Evolutionary conservation across 169 alveolate species (phyloP).

Genomic region (Plasmodium blacklocki): DNA sequence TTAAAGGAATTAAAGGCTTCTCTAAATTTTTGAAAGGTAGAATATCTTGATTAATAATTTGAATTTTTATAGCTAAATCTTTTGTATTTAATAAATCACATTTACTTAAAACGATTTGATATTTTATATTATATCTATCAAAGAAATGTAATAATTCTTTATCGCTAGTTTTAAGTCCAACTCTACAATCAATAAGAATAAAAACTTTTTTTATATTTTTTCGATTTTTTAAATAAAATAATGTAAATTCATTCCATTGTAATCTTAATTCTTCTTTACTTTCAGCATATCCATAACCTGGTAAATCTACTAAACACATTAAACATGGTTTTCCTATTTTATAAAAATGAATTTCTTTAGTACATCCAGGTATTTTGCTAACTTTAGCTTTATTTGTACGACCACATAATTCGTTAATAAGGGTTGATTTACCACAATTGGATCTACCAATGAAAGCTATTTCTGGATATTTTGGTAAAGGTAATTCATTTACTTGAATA

Average conservation of each 20-base stretch:
- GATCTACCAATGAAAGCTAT: conserved; percentile 86
- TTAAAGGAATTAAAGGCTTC: conserved; percentile 79
- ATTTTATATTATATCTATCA: conserved; percentile 80
- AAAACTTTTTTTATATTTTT: conserved; percentile 80
- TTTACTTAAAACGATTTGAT: conserved; percentile 84
- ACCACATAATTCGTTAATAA: conserved; percentile 85
- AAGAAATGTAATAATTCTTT: conserved; percentile 82
- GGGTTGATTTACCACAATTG: conserved; percentile 85
- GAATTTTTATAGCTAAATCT: conserved; percentile 62
- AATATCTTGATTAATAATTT: conserved; percentile 76
- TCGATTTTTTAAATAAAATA: conserved; percentile 82
- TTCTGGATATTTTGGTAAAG: conserved; percentile 78
- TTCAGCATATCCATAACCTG: conserved; percentile 85
- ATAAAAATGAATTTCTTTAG: conserved; percentile 83
- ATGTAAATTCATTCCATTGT: conserved; percentile 83
- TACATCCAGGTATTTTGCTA: conserved; percentile 82
- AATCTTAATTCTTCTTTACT: conserved; percentile 80
- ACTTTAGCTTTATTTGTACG: conserved; percentile 79
- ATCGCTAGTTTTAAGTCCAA: conserved; percentile 84
- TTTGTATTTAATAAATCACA: conserved; percentile 80
- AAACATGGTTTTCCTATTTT: conserved; percentile 84
- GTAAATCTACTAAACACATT: conserved; percentile 85
- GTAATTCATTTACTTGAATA: conserved; percentile 61
- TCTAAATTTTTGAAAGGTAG: conserved; percentile 73
- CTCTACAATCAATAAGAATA: conserved; percentile 82